A percentile compares a stretch with the other conserved stretches of the same genome.
phyloP scores from a whole-genome alignment of 2,329 filamentous ascomycete species.

The Pseudogymnoascus sp. region DNA sequence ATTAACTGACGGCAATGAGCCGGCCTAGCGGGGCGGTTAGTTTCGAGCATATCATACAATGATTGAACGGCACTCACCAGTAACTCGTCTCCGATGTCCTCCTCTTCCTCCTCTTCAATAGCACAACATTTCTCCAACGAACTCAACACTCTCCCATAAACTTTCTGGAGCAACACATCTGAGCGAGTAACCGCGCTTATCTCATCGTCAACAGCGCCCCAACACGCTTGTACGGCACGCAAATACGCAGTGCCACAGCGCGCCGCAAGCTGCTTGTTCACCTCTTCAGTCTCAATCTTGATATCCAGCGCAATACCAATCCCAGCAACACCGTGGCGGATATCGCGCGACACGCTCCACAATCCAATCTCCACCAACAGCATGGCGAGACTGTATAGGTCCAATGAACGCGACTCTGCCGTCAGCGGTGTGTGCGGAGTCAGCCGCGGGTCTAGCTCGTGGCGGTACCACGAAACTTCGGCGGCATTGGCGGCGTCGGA shows the following conservation, averaged over 20 bases:
- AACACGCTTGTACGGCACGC: constrained; percentile 64
- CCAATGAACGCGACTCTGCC: constrained; percentile 49
- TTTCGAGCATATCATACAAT: background rate
- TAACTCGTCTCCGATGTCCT: constrained; percentile 42
- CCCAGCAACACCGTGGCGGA: constrained; percentile 21
- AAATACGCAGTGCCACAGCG: constrained; percentile 65
- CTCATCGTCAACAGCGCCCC: constrained; percentile 59
- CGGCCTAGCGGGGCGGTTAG: background rate
- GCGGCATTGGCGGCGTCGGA: constrained; percentile 52
- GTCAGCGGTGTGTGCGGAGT: constrained; percentile 41
- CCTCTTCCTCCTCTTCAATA: constrained; percentile 47
- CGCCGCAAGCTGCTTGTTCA: constrained; percentile 29
- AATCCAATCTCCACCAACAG: constrained; percentile 66
- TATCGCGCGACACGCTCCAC: constrained; percentile 53
- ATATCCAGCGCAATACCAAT: constrained; percentile 1
- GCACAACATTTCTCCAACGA: constrained; percentile 52
- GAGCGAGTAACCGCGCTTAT: constrained; percentile 37
- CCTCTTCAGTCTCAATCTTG: constrained; percentile 20
- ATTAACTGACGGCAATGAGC: background rate
- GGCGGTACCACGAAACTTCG: constrained; percentile 40
- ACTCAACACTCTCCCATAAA: constrained; percentile 41
- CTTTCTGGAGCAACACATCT: constrained; percentile 47
- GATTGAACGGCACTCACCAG: constrained; percentile 14
- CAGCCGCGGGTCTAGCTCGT: constrained; percentile 52
- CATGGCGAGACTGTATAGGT: constrained; percentile 66